Base-by-base conservation (phyloP, 805 yeast genomes). In the Maudiozyma bulderi region DNA sequence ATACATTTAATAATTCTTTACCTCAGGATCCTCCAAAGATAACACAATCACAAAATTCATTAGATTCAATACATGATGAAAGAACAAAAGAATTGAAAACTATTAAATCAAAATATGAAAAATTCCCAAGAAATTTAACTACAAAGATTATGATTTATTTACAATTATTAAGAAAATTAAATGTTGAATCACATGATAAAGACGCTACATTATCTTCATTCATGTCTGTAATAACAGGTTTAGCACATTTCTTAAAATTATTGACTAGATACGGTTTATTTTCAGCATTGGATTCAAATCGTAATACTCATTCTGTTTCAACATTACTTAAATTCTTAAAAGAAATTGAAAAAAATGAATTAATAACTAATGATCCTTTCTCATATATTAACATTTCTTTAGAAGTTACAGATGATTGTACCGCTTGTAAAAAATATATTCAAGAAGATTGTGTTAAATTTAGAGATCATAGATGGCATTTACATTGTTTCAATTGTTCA, bases 211-310 rank as follows among this genome's bases (percentile, higher is more conserved):
- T 77, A 40, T 78, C 89, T 0, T 82, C 85, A 3, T 66, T 91
- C 39, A 74, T 93, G 55, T 79, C 91, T 0, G 80, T 90, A 9
- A 90, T 90, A 5, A 87, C 96, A 1, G 89, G 95, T 0, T 71
- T 91, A 57, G 97, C 99, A 0, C 98, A 93, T 63, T 91, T 89
- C 65, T 72, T 93, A 58, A 93, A 93, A 64, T 73, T 91, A 6
- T 70, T 93, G 26, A 84, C 91, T 5, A 73, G 97, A 53, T 80
- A 80, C 59, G 93, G 96, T 0, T 74, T 93, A 40, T 77, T 80
- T 50, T 80, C 81, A 55, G 86, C 96, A 0, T 70, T 93, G n/a
- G 81, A 77, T 49, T 71, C 76, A 48, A 85, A 86, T 63, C 78
- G 76, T 55, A 58, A 73, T 3, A 70, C 76, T 7, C 78, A 77